A percentile compares a stretch with the other conserved stretches of the same genome.
These are phyloP conservation scores for Chenopodium berlandieri DNA, from an alignment of 148 eudicot species.

Conservation along the genomic window DNA sequence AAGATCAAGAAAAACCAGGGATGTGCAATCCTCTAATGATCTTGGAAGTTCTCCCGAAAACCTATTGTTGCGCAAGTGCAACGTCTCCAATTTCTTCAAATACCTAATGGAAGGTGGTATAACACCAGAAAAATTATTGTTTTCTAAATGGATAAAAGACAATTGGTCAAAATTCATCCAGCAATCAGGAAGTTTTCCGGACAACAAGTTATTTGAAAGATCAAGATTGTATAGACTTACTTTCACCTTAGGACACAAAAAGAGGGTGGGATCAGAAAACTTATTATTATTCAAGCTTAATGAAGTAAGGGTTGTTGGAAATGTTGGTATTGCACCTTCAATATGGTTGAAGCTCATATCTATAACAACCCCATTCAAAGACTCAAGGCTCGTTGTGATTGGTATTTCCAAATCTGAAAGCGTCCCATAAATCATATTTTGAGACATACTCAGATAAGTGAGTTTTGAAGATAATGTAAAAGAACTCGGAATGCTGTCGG, in stretches of 20 bases:
- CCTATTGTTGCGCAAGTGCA: slow-evolving; percentile 17
- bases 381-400: neutral
- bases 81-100: neutral
- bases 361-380: no score
- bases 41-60: neutral
- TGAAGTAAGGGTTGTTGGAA: no score
- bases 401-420: neutral
- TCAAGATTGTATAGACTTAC: no score
- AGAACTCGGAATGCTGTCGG: neutral
- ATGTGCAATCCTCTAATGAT: neutral
- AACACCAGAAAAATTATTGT: slow-evolving; percentile 8
- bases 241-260: no score
- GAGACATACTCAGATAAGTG: neutral
- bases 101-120: slow-evolving; percentile 11
- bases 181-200: slow-evolving; percentile 8
- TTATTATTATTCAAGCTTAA: no score
- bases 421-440: neutral
- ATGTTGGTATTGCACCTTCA: no score
- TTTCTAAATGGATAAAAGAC: neutral
- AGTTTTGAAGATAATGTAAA: neutral
- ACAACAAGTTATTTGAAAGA: slow-evolving; percentile 11
- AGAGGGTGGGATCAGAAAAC: no score
- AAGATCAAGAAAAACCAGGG: slow-evolving; percentile 6
- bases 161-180: slow-evolving; percentile 9
- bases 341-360: no score